These are phyloP conservation scores for Corinectria fuckeliana DNA, from an alignment of 2,329 filamentous ascomycete species.

Conservation along the genomic window DNA sequence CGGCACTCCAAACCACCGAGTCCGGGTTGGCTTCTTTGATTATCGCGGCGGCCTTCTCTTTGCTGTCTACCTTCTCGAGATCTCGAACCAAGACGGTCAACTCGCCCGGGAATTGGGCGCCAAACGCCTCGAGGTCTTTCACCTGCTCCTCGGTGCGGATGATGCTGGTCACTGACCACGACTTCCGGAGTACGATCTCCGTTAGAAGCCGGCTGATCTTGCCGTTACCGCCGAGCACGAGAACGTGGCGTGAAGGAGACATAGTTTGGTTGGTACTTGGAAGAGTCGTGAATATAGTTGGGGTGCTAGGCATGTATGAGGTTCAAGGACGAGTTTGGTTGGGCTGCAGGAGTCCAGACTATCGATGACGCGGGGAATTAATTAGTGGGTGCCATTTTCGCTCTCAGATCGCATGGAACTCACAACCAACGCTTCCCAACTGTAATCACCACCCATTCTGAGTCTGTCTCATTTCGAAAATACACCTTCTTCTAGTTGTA, in stretches of 20 bases:
- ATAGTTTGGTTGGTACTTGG: conserved; percentile 19
- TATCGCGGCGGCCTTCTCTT: conserved; percentile 61
- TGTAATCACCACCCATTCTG: neutral
- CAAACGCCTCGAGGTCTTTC: conserved; percentile 64
- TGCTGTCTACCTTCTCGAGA: conserved; percentile 67
- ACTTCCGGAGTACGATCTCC: conserved; percentile 70
- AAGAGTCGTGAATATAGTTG: conserved; percentile 9
- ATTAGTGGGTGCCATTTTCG: neutral
- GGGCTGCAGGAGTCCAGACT: neutral
- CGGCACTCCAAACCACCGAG: conserved; percentile 70
- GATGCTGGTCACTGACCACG: conserved; percentile 76
- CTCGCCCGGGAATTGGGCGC: conserved; percentile 60
- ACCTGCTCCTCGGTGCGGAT: conserved; percentile 72
- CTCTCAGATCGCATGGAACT: neutral
- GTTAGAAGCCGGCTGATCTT: conserved; percentile 75
- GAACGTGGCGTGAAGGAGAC: conserved; percentile 51
- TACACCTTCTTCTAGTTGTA: neutral
- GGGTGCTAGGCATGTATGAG: neutral
- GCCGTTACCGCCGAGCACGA: conserved; percentile 78
- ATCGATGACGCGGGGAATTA: neutral
- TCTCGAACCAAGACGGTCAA: conserved; percentile 70
- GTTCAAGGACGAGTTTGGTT: neutral
- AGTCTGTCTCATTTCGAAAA: neutral
- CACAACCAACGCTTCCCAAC: neutral
- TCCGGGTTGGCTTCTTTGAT: conserved; percentile 63